Percentiles rank a stretch among this genome's conserved stretches.
Conservation (phyloP, 2,329 filamentous ascomycete genomes). For the Lecanosticta acicola region DNA sequence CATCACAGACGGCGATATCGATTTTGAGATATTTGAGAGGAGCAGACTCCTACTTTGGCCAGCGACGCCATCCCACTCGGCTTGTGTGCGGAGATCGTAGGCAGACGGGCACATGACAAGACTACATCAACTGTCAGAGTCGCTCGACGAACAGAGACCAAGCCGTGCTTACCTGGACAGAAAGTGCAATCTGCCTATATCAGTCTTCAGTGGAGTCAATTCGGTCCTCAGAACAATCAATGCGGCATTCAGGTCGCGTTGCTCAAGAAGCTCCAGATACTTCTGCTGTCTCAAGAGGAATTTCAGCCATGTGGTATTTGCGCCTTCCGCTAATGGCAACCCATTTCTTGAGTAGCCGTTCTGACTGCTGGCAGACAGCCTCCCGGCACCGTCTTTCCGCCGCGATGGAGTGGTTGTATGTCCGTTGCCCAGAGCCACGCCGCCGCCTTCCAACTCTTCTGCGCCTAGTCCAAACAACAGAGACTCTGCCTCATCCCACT, state of each 20-base stretch:
- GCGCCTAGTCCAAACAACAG: conserved; percentile 57
- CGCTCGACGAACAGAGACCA: too few species aligned
- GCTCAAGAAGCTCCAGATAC: conserved; percentile 83
- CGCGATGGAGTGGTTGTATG: conserved; percentile 14
- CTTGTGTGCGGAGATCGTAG: conserved; percentile 69
- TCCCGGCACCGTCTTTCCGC: conserved; percentile 21
- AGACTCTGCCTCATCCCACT: conserved; percentile 79
- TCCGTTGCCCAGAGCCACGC: conserved; percentile 33
- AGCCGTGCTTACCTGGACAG: too few species aligned
- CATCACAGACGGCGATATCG: conserved; percentile 94
- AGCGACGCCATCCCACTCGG: conserved; percentile 76
- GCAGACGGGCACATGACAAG: conserved; percentile 81
- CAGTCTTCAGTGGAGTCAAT: conserved; percentile 77
- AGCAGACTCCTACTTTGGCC: conserved; percentile 68
- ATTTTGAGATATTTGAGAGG: conserved; percentile 77
- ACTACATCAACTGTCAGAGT: conserved; percentile 26
- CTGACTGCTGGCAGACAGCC: conserved; percentile 24
- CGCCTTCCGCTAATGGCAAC: conserved; percentile 67
- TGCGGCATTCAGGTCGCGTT: conserved; percentile 65
- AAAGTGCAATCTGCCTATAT: conserved; percentile 70
- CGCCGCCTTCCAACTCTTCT: conserved; percentile 40
- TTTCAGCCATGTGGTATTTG: conserved; percentile 72
- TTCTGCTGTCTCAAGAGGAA: conserved; percentile 92
- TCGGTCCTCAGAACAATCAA: conserved; percentile 80
- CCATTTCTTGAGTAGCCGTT: conserved; percentile 39